A percentile compares a stretch with the other conserved stretches of the same genome.
Conservation (phyloP, 768 basidiomycete species). For the Trichaptum fuscoviolaceum region DNA sequence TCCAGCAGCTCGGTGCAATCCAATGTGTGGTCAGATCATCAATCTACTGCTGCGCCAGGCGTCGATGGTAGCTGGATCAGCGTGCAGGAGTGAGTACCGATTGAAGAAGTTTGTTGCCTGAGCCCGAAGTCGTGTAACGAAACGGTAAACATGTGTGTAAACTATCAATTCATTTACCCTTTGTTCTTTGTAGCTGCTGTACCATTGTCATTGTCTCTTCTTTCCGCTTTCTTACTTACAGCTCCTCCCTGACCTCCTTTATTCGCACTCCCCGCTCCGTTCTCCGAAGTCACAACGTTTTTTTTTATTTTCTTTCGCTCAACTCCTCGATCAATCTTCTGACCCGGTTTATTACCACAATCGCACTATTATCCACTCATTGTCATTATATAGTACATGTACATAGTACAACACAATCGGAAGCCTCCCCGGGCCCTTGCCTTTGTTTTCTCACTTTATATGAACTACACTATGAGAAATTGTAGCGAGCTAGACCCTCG, state of each 20-base stretch:
- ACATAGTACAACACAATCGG: background rate
- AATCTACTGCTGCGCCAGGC: slow-evolving; percentile 19
- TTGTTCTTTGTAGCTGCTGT: background rate
- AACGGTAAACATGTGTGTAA: background rate
- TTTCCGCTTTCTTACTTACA: background rate
- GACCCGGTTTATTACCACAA: background rate
- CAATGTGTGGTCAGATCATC: background rate
- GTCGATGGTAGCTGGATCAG: slow-evolving; percentile 71
- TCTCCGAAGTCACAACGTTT: background rate
- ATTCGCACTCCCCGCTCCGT: background rate
- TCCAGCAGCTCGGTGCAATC: slow-evolving; percentile 8
- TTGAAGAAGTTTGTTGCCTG: too few species aligned
- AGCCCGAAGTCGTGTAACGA: slow-evolving; percentile 1
- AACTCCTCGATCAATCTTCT: background rate
- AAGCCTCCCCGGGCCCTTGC: background rate
- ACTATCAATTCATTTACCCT: background rate
- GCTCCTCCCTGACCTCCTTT: background rate
- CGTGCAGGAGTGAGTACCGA: slow-evolving; percentile 25
- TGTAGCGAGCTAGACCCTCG: background rate
- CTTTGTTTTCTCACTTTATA: background rate
- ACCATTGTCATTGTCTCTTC: background rate
- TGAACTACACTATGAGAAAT: too few species aligned
- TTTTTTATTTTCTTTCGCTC: background rate
- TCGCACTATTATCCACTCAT: background rate
- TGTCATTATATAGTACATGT: background rate